Conservation (phyloP, 1,284 basidiomycete genomes). For the Rhodotorula glutinis region DNA sequence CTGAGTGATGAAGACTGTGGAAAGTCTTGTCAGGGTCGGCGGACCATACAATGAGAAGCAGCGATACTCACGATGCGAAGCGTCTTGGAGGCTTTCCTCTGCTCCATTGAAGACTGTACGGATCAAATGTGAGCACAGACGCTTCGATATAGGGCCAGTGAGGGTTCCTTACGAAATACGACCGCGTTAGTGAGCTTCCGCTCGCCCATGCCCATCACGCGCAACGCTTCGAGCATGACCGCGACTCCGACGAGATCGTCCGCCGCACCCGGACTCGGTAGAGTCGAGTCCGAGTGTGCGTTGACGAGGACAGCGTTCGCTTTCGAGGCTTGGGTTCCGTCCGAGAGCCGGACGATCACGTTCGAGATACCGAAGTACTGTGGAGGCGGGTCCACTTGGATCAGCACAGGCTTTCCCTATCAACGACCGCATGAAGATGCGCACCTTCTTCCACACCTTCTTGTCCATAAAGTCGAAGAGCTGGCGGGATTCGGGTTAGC, state of each 20-base stretch:
- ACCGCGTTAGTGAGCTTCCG: conserved; percentile 73
- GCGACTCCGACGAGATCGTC: conserved; percentile 60
- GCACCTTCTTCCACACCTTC: conserved; percentile 34
- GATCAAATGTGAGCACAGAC: neutral
- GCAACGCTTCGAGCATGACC: conserved; percentile 84
- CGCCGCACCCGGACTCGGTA: conserved; percentile 72
- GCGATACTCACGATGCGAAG: conserved; percentile 61
- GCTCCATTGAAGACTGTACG: conserved; percentile 78
- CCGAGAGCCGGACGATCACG: conserved; percentile 80
- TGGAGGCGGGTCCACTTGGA: conserved; percentile 55
- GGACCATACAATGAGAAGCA: neutral
- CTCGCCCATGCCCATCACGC: conserved; percentile 72
- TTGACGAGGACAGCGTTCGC: conserved; percentile 83
- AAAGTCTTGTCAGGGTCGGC: neutral
- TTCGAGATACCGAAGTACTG: conserved; percentile 81
- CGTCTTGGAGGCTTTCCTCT: conserved; percentile 91
- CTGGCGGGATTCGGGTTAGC: neutral
- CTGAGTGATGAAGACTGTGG: conserved; percentile 71
- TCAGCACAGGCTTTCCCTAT: conserved; percentile 60
- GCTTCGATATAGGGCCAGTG: fast-evolving
- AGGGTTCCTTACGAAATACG: conserved; percentile 58
- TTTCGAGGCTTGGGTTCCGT: conserved; percentile 68
- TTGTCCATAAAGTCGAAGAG: conserved; percentile 44
- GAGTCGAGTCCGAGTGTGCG: conserved; percentile 73
- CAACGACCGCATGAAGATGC: conserved; percentile 42